These are phyloP conservation scores for Clarireedia paspali DNA, from an alignment of 2,329 filamentous ascomycete genomes.

Conservation along the genomic window DNA sequence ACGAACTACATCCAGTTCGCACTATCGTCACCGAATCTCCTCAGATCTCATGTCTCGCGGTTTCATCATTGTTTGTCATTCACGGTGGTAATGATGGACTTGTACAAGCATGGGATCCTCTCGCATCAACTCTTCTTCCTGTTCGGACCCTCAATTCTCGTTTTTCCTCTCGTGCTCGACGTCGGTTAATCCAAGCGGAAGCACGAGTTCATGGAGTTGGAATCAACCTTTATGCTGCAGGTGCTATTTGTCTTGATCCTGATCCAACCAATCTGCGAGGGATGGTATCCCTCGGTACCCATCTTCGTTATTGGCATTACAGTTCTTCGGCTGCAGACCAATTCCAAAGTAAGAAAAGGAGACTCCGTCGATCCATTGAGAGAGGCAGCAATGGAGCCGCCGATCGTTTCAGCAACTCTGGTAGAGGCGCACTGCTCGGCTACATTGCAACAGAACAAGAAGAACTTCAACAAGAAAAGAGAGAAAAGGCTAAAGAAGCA, in stretches of 20 bases:
- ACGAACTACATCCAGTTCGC: conserved; percentile 63
- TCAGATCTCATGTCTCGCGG: conserved; percentile 71
- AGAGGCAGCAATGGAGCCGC: conserved; percentile 50
- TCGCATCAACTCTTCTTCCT: conserved; percentile 70
- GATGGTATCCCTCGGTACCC: conserved; percentile 77
- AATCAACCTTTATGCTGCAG: conserved; percentile 72
- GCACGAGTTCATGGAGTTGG: conserved; percentile 60
- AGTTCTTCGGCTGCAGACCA: conserved; percentile 72
- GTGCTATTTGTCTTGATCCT: conserved; percentile 79
- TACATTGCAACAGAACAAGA: conserved; percentile 82
- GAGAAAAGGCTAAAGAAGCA: conserved; percentile 58
- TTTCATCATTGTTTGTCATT: conserved; percentile 81
- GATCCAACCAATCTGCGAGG: conserved; percentile 81
- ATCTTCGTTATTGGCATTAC: conserved; percentile 89
- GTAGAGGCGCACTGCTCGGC: conserved; percentile 63
- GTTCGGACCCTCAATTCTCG: conserved; percentile 82
- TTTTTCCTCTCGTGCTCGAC: conserved; percentile 74
- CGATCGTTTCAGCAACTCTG: conserved; percentile 51
- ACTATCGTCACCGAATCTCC: conserved; percentile 87
- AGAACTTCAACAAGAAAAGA: conserved; percentile 68
- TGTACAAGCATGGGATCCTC: conserved; percentile 94
- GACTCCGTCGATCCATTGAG: conserved; percentile 54
- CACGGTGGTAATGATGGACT: conserved; percentile 92
- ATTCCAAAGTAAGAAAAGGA: conserved; percentile 70
- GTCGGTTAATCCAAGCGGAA: conserved; percentile 61